A percentile compares a stretch with the other conserved stretches of the same genome.
These are phyloP conservation scores for Fusarium papillatum DNA, from an alignment of 2,329 filamentous ascomycete genomes.

Conservation along the genomic window DNA sequence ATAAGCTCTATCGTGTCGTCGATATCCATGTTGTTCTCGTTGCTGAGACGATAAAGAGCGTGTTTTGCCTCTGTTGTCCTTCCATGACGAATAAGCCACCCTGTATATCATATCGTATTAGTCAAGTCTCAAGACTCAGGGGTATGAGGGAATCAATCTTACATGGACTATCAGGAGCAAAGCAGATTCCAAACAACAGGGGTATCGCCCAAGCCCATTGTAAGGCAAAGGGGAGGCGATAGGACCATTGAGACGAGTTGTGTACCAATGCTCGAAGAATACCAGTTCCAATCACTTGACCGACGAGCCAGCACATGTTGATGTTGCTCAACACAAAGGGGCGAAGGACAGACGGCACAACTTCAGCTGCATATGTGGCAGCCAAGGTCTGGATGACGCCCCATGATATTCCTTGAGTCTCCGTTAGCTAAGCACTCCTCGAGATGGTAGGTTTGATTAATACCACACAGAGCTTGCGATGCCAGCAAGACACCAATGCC, in stretches of 20 bases:
- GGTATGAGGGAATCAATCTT: background rate
- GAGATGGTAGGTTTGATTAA: background rate
- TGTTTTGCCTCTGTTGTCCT: slow-evolving; percentile 48
- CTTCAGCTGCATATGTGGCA: slow-evolving; percentile 56
- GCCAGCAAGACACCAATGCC: slow-evolving; percentile 49
- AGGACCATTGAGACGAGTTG: slow-evolving; percentile 45
- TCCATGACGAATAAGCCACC: slow-evolving; percentile 55
- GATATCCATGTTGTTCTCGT: slow-evolving; percentile 47
- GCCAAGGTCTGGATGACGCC: slow-evolving; percentile 52
- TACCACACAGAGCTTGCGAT: slow-evolving; percentile 50
- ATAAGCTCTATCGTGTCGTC: slow-evolving; percentile 60
- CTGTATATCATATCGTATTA: background rate
- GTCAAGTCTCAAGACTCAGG: background rate
- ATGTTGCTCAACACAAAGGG: slow-evolving; percentile 54
- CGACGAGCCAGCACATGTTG: slow-evolving; percentile 59
- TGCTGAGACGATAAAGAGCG: slow-evolving; percentile 47
- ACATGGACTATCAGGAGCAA: slow-evolving; percentile 59
- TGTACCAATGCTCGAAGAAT: slow-evolving; percentile 51
- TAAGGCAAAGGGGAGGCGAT: slow-evolving; percentile 53
- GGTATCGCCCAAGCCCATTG: slow-evolving; percentile 58
- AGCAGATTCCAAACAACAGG: slow-evolving; percentile 49
- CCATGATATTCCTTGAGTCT: slow-evolving; percentile 47
- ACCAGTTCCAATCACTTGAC: slow-evolving; percentile 53
- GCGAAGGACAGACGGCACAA: slow-evolving; percentile 47
- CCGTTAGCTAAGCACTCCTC: background rate